A percentile compares a stretch with the other conserved stretches of the same genome.
Evolutionary conservation across 1,284 basidiomycete species (phyloP).

Genomic region (Leccinum ponderosum): DNA sequence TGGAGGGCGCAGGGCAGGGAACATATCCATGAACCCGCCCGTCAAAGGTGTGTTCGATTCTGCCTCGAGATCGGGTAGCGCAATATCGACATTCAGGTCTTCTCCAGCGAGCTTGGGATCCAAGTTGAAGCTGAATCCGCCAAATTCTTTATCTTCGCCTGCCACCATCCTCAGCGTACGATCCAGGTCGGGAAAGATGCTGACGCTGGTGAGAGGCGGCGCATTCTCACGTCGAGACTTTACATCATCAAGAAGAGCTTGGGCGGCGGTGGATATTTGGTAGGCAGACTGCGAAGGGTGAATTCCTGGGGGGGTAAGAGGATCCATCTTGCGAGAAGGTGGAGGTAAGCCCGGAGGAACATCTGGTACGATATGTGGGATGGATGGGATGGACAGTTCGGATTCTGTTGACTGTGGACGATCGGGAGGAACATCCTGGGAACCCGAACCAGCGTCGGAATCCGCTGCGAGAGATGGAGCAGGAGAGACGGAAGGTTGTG

Average conservation of each 20-base stretch:
- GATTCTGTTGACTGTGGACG: conserved; percentile 46
- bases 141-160: conserved; percentile 53
- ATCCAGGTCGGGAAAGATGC: conserved; percentile 90
- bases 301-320: conserved; percentile 56
- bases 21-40: conserved; percentile 64
- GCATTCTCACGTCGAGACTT: conserved; percentile 70
- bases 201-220: conserved; percentile 48
- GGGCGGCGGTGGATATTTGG: conserved; percentile 84
- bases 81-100: conserved; percentile 42
- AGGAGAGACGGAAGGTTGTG: conserved; percentile 48
- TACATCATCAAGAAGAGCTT: conserved; percentile 83
- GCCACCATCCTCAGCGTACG: conserved; percentile 71
- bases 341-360: conserved; percentile 60
- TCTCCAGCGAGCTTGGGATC: conserved; percentile 70
- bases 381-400: conserved; percentile 38
- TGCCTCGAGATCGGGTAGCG: conserved; percentile 54
- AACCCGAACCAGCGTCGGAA: conserved; percentile 39
- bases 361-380: conserved; percentile 50
- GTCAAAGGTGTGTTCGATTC: conserved; percentile 55
- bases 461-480: conserved; percentile 46
- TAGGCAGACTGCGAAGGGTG: conserved; percentile 66
- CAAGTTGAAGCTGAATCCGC: conserved; percentile 80
- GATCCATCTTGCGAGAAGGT: conserved; percentile 50
- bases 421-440: conserved; percentile 45
- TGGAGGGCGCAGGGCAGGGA: conserved; percentile 54